A percentile compares a stretch with the other conserved stretches of the same genome.
Evolutionary conservation across 2,329 filamentous ascomycete species (phyloP).

Genomic region (Annulohypoxylon truncatum): DNA sequence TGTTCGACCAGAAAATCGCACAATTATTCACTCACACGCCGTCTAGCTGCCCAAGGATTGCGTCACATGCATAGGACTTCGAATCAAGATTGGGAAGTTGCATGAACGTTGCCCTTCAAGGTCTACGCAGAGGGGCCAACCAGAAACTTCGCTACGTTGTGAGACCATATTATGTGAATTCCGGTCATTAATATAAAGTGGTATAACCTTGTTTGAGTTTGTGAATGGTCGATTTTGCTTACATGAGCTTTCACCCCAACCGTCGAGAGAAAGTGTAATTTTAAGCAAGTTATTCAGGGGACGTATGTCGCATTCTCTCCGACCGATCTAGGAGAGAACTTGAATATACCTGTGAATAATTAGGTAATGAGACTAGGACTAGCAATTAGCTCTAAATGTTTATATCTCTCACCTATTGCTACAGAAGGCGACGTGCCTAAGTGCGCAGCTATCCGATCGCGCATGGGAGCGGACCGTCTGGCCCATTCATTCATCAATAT

Average conservation of each 20-base stretch:
- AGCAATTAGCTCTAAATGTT: slow-evolving; percentile 6
- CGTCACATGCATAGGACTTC: slow-evolving; percentile 4
- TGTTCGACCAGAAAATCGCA: background rate
- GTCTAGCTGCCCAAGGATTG: background rate
- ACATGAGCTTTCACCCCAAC: background rate
- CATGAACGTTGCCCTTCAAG: slow-evolving; percentile 5
- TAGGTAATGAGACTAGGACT: background rate
- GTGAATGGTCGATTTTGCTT: background rate
- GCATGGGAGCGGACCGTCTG: background rate
- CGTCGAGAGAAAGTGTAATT: background rate
- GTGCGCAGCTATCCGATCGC: background rate
- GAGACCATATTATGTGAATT: background rate
- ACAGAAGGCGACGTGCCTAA: background rate
- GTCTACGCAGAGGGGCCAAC: background rate
- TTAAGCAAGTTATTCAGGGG: background rate
- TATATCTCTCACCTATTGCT: background rate
- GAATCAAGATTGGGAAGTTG: slow-evolving; percentile 8
- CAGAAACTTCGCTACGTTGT: background rate
- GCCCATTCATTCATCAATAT: background rate
- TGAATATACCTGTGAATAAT: background rate
- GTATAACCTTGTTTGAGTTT: background rate
- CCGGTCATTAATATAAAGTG: background rate
- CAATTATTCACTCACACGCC: background rate
- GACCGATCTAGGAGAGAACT: background rate
- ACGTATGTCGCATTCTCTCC: background rate